phyloP scores from a whole-genome alignment of 1,139 yeast genomes.

The Candida sanyaensis region DNA sequence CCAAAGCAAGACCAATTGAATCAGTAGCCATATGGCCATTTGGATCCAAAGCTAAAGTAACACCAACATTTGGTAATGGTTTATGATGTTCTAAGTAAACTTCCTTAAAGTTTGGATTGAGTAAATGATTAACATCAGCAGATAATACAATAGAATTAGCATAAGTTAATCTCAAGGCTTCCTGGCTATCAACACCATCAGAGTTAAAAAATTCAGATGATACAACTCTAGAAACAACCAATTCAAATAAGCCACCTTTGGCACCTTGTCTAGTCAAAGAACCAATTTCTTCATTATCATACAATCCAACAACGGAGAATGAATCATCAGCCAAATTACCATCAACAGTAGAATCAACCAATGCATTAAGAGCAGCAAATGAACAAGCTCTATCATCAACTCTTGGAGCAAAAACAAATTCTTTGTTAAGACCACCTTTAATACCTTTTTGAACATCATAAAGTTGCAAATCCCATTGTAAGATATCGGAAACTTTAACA shows the following conservation, averaged over 20 bases:
- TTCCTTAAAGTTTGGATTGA: slow-evolving; percentile 44
- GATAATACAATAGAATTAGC: slow-evolving; percentile 43
- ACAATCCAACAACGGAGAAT: slow-evolving; percentile 38
- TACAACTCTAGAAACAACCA: slow-evolving; percentile 35
- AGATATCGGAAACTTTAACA: slow-evolving; percentile 26
- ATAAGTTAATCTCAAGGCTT: slow-evolving; percentile 23
- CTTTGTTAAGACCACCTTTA: slow-evolving; percentile 41
- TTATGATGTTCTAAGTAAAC: slow-evolving; percentile 40
- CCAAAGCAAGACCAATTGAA: slow-evolving; percentile 34
- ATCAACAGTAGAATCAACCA: slow-evolving; percentile 26
- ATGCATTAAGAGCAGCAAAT: slow-evolving; percentile 39
- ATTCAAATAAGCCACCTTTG: slow-evolving; percentile 38
- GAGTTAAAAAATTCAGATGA: slow-evolving; percentile 22
- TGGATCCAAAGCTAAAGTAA: slow-evolving; percentile 41
- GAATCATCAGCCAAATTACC: slow-evolving; percentile 27
- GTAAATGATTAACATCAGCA: slow-evolving; percentile 49
- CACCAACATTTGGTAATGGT: slow-evolving; percentile 46
- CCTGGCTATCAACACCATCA: slow-evolving; percentile 22
- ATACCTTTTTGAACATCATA: slow-evolving; percentile 43
- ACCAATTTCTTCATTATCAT: slow-evolving; percentile 49
- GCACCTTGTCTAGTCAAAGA: slow-evolving; percentile 46
- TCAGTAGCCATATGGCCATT: slow-evolving; percentile 49
- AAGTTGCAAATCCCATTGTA: slow-evolving; percentile 42
- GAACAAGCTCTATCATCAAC: slow-evolving; percentile 50
- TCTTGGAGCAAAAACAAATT: slow-evolving; percentile 45